Conservation (phyloP, 352 stramenopile species). For the Phytopythium aichiense region DNA sequence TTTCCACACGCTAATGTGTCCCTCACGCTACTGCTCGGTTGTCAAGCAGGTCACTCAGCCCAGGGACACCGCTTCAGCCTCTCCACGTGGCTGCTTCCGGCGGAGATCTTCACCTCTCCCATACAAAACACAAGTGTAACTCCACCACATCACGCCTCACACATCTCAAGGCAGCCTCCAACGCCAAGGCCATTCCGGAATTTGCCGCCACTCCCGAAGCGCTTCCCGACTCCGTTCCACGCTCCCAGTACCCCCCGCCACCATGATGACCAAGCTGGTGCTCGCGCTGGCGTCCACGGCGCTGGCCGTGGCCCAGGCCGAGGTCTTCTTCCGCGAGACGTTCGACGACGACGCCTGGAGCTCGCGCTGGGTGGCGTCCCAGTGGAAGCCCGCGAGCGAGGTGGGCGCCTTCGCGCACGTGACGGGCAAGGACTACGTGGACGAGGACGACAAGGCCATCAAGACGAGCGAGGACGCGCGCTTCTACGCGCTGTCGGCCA, state of each 20-base stretch:
- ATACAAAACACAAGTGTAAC: slow-evolving; percentile 4
- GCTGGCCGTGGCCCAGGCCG: slow-evolving; percentile 39
- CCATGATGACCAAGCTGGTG: slow-evolving; percentile 67
- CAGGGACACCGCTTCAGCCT: background rate
- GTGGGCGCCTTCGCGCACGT: slow-evolving; percentile 96
- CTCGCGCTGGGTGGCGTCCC: slow-evolving; percentile 83
- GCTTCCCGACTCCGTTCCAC: background rate
- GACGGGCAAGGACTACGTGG: slow-evolving; percentile 89
- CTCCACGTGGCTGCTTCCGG: slow-evolving; percentile 7
- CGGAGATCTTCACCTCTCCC: slow-evolving; percentile 1
- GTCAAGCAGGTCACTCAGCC: slow-evolving; percentile 1
- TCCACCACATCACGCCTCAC: background rate
- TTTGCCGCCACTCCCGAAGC: background rate
- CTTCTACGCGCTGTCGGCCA: slow-evolving; percentile 97
- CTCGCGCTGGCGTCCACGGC: slow-evolving; percentile 46
- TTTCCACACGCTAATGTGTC: slow-evolving; percentile 4
- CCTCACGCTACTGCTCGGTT: slow-evolving; percentile 1
- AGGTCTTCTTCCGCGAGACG: slow-evolving; percentile 93
- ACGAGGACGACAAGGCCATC: slow-evolving; percentile 92
- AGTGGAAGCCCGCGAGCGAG: slow-evolving; percentile 93
- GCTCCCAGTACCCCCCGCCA: background rate
- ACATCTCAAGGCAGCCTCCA: background rate
- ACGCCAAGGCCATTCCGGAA: slow-evolving; percentile 2
- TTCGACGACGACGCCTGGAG: slow-evolving; percentile 89
- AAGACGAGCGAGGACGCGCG: slow-evolving; percentile 92